Evolutionary conservation across 1,139 yeast genomes (phyloP).

Genomic region (Yamadazyma taylorii): DNA sequence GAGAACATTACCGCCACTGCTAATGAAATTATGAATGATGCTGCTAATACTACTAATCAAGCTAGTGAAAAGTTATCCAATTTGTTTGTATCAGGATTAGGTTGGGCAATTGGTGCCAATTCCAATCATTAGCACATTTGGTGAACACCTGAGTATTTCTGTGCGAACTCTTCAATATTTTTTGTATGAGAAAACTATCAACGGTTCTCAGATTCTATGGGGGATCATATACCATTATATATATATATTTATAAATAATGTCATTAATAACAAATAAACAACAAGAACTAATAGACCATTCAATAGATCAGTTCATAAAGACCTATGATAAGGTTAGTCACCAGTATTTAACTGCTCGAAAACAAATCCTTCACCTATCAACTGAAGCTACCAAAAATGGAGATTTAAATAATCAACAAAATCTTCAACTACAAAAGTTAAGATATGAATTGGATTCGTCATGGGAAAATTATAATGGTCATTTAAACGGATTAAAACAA

Average conservation of each 20-base stretch:
- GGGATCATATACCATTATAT: no score
- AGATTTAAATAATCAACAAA: conserved; percentile 5
- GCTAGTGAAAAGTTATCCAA: conserved; percentile 53
- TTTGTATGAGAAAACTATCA: no score
- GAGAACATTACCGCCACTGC: conserved; percentile 19
- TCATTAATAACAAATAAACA: conserved; percentile 31
- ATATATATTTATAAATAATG: no score
- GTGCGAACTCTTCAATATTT: no score
- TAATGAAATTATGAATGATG: conserved; percentile 33
- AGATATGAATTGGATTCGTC: conserved; percentile 29
- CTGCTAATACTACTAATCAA: conserved; percentile 33
- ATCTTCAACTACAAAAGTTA: conserved; percentile 21
- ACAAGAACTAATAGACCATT: conserved; percentile 34
- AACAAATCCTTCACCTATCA: conserved; percentile 29
- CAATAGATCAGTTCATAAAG: conserved; percentile 31
- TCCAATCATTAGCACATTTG: no score
- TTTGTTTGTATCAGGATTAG: conserved; percentile 56
- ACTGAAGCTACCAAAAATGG: conserved; percentile 16
- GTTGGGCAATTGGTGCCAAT: conserved; percentile 69
- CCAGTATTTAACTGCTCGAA: conserved; percentile 36
- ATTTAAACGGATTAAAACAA: conserved; percentile 24
- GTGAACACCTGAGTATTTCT: no score
- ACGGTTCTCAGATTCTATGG: no score
- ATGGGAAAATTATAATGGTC: conserved; percentile 25
- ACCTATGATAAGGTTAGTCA: conserved; percentile 35